Evolutionary conservation across 106 monocot species (phyloP).

Genomic region (Hemerocallis citrina): DNA sequence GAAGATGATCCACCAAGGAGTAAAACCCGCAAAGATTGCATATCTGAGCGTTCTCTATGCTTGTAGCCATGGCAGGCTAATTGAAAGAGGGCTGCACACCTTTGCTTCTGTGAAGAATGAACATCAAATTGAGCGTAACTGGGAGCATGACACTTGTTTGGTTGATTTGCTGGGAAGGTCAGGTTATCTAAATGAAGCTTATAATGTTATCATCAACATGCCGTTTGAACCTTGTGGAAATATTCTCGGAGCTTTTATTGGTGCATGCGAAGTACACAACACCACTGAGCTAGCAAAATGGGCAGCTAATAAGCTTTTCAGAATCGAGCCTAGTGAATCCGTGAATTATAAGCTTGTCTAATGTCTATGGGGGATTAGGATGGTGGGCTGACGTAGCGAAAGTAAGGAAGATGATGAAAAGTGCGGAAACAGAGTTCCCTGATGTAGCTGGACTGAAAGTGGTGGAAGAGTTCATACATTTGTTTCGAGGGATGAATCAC

Average conservation of each 20-base stretch:
- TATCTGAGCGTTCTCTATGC: constrained; percentile 52
- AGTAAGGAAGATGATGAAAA: constrained; percentile 33
- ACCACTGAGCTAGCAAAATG: constrained; percentile 30
- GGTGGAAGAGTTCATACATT: constrained; percentile 24
- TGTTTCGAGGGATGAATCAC: constrained; percentile 27
- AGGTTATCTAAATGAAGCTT: constrained; percentile 36
- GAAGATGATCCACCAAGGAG: constrained; percentile 39
- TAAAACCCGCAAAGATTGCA: constrained; percentile 27
- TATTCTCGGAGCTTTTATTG: constrained; percentile 51
- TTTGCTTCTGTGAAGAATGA: constrained; percentile 42
- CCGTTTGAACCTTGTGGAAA: constrained; percentile 17
- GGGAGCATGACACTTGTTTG: constrained; percentile 50
- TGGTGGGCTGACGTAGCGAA: constrained; percentile 29
- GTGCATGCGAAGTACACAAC: constrained; percentile 43
- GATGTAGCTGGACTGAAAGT: constrained; percentile 46
- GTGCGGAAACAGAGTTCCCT: constrained; percentile 19
- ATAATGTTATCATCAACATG: constrained; percentile 26
- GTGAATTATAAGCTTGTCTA: constrained; percentile 43
- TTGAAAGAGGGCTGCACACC: constrained; percentile 37
- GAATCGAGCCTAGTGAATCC: constrained; percentile 21
- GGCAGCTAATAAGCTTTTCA: constrained; percentile 41
- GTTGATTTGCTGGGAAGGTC: constrained; percentile 61
- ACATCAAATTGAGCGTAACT: constrained; percentile 28
- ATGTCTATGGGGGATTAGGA: constrained; percentile 20
- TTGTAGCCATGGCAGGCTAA: constrained; percentile 56